Evolutionary conservation across 805 yeast species (phyloP).

Genomic region (Kregervanrija delftensis): DNA sequence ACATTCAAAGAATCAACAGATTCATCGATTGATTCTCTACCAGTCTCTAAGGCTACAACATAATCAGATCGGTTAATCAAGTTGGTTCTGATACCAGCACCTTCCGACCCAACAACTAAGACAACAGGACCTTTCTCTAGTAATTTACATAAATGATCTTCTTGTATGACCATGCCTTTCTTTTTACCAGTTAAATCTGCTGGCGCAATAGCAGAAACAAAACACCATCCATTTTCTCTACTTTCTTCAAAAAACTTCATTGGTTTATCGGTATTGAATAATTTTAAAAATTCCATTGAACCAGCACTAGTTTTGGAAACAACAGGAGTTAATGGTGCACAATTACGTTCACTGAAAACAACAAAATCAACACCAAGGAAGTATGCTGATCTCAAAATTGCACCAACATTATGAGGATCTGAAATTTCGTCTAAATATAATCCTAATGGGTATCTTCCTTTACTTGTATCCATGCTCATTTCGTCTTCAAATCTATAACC

Average conservation of each 20-base stretch:
- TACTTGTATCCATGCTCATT: constrained; percentile 2
- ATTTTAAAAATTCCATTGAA: constrained; percentile 65
- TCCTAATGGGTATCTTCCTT: constrained; percentile 51
- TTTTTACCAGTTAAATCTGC: constrained; percentile 23
- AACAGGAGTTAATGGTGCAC: constrained; percentile 70
- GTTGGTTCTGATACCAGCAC: constrained; percentile 69
- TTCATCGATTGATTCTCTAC: constrained; percentile 19
- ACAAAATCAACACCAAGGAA: constrained; percentile 79
- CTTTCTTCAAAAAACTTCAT: constrained; percentile 53
- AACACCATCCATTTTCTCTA: constrained; percentile 58
- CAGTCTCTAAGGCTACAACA: constrained; percentile 33
- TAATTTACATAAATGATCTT: constrained; percentile 36
- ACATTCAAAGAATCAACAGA: constrained; percentile 79
- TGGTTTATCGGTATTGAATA: constrained; percentile 54
- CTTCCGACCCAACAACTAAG: constrained; percentile 81
- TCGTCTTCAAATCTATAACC: background rate
- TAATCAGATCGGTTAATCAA: constrained; percentile 52
- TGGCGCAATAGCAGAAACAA: constrained; percentile 53
- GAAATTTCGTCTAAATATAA: constrained; percentile 70
- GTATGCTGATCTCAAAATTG: constrained; percentile 71
- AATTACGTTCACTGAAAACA: constrained; percentile 59
- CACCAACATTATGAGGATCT: constrained; percentile 87
- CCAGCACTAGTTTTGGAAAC: constrained; percentile 82
- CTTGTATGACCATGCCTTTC: constrained; percentile 14
- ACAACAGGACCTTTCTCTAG: constrained; percentile 51